Base-by-base conservation (phyloP, 2,329 filamentous ascomycete genomes). In the Colletotrichum viniferum region DNA sequence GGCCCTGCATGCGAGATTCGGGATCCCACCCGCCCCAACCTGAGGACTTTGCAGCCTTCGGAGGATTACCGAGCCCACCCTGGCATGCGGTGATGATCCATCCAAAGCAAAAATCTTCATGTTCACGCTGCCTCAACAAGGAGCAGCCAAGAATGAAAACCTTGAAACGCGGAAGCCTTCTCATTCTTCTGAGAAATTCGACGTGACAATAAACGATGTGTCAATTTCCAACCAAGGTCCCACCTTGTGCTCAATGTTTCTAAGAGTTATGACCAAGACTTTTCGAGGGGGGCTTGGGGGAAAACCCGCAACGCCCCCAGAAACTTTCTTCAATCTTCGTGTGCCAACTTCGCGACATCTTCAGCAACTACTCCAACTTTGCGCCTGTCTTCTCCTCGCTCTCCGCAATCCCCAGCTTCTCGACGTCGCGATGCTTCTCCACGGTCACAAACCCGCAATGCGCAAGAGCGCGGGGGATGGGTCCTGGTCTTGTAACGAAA, bases 21-120 rank as follows among this genome's bases (percentile, higher is more conserved):
- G 69, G 43, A 61, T 68, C 68, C 69, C 69, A 73, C 64, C 73
- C 73, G 73, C 69, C 68, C 68, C 68, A 55, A 21, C 68, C 28
- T 18, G 14, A 56, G 14, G 14, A 28, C 38, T 32, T 28, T 36
- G 36, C 67, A 34, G 36, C 21, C 58, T 48, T 73, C 73, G 73
- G 73, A 69, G 26, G 63, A 68, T 73, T 55, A 21, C 69, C 73
- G 73, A 75, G 43, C 71, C 73, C 69, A 58, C 38, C 30, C 24
- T 36, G 48, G 26, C 36, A 28, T 24, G 16, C 62, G 64, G 34
- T 36, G 12, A 32, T 61, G 60, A 18, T 26, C 63, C 36, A 52
- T 63, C 68, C 10, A 64, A 38, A 28, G 56, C 60, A 71, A 64
- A 74, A 75, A 58, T 43, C 71, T 68, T 55, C 61, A 64, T 26